Evolutionary conservation across 768 basidiomycete genomes (phyloP), one percentile per base, ranked within the genome.

Genomic region (Lyophyllum atratum): DNA sequence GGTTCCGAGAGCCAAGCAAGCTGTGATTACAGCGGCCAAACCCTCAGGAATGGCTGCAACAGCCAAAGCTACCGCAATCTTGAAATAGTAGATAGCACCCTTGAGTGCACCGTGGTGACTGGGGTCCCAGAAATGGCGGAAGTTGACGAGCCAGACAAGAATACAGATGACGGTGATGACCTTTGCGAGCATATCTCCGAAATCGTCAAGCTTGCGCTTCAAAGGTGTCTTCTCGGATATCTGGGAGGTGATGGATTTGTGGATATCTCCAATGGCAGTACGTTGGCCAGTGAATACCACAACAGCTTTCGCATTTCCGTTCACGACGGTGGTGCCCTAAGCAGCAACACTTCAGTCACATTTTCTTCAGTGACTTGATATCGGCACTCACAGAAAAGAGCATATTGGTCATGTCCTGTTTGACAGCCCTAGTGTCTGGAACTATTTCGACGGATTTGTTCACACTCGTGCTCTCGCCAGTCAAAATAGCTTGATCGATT

Each of bases 41-140:
- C 96, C 96, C 74, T 99, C 96, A 0, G 97, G 96, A 68, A 98
- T 99, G 39, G 96, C 96, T 56, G 96, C 96, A 39, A 99, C 96
- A n/a, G 97, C 96, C 44, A 99, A 79, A 4, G 97, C 95, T 43
- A 99, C 97, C 33, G 96, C 96, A 68, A 99, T 98, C 77, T 99
- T 99, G 83, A 99, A 93, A 76, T 99, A 99, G 73, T 98, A 98
- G 52, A 99, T 85, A 0, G 96, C 96, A 40, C 96, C 96, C 70
- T 94, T 94, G 66, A 98, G 78, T 45, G 76, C 85, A 48, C 95
- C 92, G 62, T 90, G 91, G 68, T 99, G 96, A 24, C 91, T 84
- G 3, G 96, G 94, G 68, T 99, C 96, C 83, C 85, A 89, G 74
- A 99, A 99, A 75, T 99, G 93, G 49, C 92, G 87, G 64, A 95